Evolutionary conservation across 257 asterid genomes (phyloP).

Genomic region (Lavandula angustifolia): DNA sequence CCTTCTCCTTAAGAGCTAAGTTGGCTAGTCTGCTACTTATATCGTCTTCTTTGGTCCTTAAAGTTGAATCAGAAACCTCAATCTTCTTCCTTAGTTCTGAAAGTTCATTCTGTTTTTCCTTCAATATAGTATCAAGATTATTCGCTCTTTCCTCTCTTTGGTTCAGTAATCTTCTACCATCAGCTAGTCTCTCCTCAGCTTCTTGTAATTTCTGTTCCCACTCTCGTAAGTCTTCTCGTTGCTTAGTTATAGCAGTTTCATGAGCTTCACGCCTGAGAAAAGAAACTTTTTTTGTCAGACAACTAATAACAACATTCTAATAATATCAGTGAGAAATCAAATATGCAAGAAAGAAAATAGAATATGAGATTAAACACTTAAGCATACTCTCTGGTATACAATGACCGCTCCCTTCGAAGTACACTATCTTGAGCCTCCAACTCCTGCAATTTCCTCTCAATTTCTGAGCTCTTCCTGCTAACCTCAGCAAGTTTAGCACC

Average conservation of each 20-base stretch:
- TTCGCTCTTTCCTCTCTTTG: conserved; percentile 93
- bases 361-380: conserved; percentile 12
- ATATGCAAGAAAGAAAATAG: conserved; percentile 18
- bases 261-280: conserved; percentile 71
- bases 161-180: conserved; percentile 78
- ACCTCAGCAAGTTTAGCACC: conserved; percentile 94
- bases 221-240: conserved; percentile 85
- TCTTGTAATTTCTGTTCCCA: conserved; percentile 83
- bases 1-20: conserved; percentile 73
- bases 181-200: conserved; percentile 87
- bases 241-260: conserved; percentile 61
- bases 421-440: conserved; percentile 75
- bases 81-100: conserved; percentile 67
- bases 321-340: background rate
- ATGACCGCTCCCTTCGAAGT: conserved; percentile 73
- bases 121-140: conserved; percentile 66
- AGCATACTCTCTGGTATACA: conserved; percentile 71
- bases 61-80: conserved; percentile 53
- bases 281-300: conserved; percentile 26
- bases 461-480: conserved; percentile 77
- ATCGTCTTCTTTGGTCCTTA: conserved; percentile 83
- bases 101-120: conserved; percentile 72
- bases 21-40: conserved; percentile 56
- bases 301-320: background rate
- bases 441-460: conserved; percentile 73